Conservation (phyloP, 1,139 yeast species). For the Candida sanyaensis region DNA sequence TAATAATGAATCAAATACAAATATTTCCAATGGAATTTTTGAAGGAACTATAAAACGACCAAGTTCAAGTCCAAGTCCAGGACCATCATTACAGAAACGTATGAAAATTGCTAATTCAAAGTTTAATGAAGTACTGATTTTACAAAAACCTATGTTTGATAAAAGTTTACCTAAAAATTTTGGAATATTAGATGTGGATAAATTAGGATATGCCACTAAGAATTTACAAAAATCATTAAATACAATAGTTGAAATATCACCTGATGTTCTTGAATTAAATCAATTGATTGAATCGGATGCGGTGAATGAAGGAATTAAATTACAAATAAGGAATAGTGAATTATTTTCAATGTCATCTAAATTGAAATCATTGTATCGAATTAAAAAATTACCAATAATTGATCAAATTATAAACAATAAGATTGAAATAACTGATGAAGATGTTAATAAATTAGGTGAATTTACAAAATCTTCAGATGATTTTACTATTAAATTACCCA, state of each 20-base stretch:
- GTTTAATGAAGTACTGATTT: constrained; percentile 5
- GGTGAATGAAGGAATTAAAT: constrained; percentile 38
- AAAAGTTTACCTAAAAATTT: constrained; percentile 15
- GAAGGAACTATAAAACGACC: background rate
- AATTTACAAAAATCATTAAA: constrained; percentile 53
- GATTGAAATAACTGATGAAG: constrained; percentile 12
- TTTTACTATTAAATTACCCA: constrained; percentile 10
- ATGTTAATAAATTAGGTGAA: constrained; percentile 11
- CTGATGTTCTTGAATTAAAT: constrained; percentile 46
- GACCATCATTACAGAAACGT: background rate
- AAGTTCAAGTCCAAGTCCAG: background rate
- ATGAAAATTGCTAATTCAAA: background rate
- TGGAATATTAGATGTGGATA: constrained; percentile 42
- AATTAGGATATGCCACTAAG: constrained; percentile 42
- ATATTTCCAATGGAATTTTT: too few species aligned
- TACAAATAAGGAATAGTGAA: constrained; percentile 54
- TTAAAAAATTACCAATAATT: constrained; percentile 49
- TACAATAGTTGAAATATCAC: constrained; percentile 55
- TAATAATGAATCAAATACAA: too few species aligned
- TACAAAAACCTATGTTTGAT: constrained; percentile 13
- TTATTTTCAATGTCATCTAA: constrained; percentile 61
- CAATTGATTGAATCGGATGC: constrained; percentile 22
- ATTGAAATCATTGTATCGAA: constrained; percentile 54
- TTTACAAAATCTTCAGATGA: background rate
- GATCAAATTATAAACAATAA: constrained; percentile 43